Evolutionary conservation across 2,329 filamentous ascomycete genomes (phyloP), one percentile per base, ranked within the genome.

Genomic region (Lecanicillium sp.): DNA sequence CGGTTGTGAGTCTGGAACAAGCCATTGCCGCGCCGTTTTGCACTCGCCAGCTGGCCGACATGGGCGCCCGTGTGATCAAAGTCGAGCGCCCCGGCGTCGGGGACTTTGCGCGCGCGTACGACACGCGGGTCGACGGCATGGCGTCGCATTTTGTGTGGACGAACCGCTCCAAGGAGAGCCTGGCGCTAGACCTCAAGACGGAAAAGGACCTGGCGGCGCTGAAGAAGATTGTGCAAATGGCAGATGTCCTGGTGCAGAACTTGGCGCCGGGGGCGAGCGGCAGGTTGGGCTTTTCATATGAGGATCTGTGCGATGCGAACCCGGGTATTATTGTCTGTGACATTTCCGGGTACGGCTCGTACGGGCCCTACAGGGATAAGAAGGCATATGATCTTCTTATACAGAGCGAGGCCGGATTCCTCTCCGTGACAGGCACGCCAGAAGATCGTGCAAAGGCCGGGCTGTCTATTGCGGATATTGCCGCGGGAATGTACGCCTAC

Each of bases 331-430:
- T 75, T n/a, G 67, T 74, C 2, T 74, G 69, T 40, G 66, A 73
- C 36, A 72, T 75, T 32, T 73, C 69, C 0, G 71, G 72, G 0
- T 74, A 74, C 41, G 71, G 72, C 0, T 57, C 62, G 8, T 59
- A 67, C 17, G 71, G 71, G 0, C 71, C 71, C 0, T 74, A 73
- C 41, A 58, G 64, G 5, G 59, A 71, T 32, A 74, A 72, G 55
- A 75, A 75, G 46, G 71, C 71, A 0, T 75, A 75, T 34, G 71
- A 74, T 44, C 55, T 75, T 28, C 62, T 76, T 0, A 66, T 75
- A 3, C 72, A 74, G 46, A 72, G 69, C 33, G 72, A 75, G 44
- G 69, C 71, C 0, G 71, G 71, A 1, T 54, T 75, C 46, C 55
- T 75, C 1, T 69, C 68, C 0, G 61, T 74, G 18, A 75, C 71